These are phyloP conservation scores for Coemansia sp. DNA, from an alignment of 192 early-diverging fungal species.

Conservation along the genomic window DNA sequence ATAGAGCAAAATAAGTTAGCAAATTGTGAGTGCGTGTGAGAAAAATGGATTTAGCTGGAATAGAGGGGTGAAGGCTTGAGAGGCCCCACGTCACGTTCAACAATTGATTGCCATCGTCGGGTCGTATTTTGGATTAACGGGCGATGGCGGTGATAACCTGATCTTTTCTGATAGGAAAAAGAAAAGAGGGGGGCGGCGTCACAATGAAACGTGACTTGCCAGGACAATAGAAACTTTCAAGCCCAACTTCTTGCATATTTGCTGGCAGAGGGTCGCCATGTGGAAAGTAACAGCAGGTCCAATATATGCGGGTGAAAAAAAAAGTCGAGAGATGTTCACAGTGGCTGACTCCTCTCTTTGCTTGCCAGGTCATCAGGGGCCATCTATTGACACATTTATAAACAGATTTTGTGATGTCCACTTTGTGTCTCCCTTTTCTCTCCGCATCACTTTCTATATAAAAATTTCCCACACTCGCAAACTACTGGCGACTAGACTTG, in stretches of 20 bases:
- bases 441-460: not conserved
- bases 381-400: not conserved
- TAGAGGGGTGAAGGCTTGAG: not conserved
- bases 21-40: not conserved
- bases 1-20: not conserved
- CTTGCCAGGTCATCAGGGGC: not conserved
- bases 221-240: not conserved
- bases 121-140: not conserved
- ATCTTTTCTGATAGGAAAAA: not conserved
- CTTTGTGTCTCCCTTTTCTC: not conserved
- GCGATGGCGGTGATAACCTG: not conserved
- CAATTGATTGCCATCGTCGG: not conserved
- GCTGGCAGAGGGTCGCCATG: not conserved
- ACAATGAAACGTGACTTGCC: not conserved
- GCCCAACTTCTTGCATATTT: slow-evolving; percentile 1
- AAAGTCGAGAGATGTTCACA: not conserved
- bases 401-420: not conserved
- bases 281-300: not conserved
- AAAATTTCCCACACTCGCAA: not conserved
- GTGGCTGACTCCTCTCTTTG: slow-evolving; percentile 8
- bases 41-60: not conserved
- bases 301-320: not conserved
- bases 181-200: not conserved
- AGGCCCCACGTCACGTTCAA: not conserved
- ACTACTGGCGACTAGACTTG: slow-evolving; percentile 10